Base-by-base conservation (phyloP, 2,329 filamentous ascomycete genomes). In the Fusarium chuoi region DNA sequence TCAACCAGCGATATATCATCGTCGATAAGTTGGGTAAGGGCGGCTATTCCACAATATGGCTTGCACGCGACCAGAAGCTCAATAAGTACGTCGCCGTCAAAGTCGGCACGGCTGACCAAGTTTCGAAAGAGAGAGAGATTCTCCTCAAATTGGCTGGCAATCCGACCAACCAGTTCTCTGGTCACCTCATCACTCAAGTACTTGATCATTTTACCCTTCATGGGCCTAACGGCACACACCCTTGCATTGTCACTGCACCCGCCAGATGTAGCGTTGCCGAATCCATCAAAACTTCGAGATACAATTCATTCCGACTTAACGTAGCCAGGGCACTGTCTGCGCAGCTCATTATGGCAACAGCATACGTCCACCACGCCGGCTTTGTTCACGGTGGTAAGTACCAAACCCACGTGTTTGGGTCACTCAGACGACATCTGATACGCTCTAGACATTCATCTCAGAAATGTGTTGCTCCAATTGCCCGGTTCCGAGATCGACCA, bases 231-330 rank as follows among this genome's bases (percentile, higher is more conserved):
- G 33, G 49, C 10, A 54, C 49, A 36, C 49, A 54, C 5, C 0
- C 49, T 54, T 54, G 49, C 49, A 54, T 38, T 28, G 33, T 26
- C 49, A 38, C 49, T 54, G 49, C 49, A 22, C 24, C 33, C 0
- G 33, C 49, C 18, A 54, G 10, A 13, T 38, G 24, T 0, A 54
- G 33, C 24, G 0, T 54, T 0, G 18, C 33, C 49, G n/a, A 38
- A 13, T 3, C 49, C 0, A 28, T 38, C 49, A 36, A 54, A 0
- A 22, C 49, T 0, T 54, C 33, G 0, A 12, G n/a, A 12, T 12
- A 22, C 18, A 54, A 0, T 0, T 26, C 49, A 0, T 38, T 54
- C 0, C 49, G 1, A 22, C 18, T 0, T 6, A 24, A 28, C 3
- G 33, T 54, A 1, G 49, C 33, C 18, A 54, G 49, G 7, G 33